Evolutionary conservation across 169 alveolate species (phyloP).

Genomic region (Plasmodium malariae): DNA sequence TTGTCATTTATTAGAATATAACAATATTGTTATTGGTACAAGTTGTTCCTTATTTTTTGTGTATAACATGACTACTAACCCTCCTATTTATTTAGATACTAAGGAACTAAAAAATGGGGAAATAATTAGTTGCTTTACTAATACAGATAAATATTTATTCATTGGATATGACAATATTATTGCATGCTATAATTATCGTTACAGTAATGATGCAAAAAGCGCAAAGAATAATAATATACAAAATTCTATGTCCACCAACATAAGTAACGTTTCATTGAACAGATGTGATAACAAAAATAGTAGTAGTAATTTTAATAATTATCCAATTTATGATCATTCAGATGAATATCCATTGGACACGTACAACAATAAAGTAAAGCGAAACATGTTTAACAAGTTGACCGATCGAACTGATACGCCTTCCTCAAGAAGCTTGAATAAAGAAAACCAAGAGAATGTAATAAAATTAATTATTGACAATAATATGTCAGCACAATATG

Average conservation of each 20-base stretch:
- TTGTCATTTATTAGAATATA: slow-evolving; percentile 44
- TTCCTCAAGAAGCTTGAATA: not conserved
- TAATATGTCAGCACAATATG: slow-evolving; percentile 61
- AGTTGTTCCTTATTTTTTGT: slow-evolving; percentile 28
- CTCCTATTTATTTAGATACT: slow-evolving; percentile 60
- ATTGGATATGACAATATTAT: slow-evolving; percentile 61
- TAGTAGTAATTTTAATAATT: not conserved
- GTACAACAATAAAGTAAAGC: not conserved
- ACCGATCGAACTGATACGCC: not conserved
- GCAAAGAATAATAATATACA: not conserved
- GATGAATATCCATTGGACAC: not conserved
- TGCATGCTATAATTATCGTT: slow-evolving; percentile 72
- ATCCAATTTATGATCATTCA: not conserved
- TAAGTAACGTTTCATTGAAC: not conserved
- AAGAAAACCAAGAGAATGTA: not conserved
- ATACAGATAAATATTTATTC: slow-evolving; percentile 71
- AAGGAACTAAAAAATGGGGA: slow-evolving; percentile 49
- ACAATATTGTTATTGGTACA: slow-evolving; percentile 58
- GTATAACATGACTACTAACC: slow-evolving; percentile 59
- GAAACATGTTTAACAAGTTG: no score
- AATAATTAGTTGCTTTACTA: slow-evolving; percentile 53
- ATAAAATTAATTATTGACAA: slow-evolving; percentile 50
- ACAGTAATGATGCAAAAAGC: slow-evolving; percentile 17
- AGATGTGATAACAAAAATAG: not conserved
- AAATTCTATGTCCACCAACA: not conserved